Evolutionary conservation across 179 eudicot species (phyloP).

Genomic region (Patellifolia procumbens): DNA sequence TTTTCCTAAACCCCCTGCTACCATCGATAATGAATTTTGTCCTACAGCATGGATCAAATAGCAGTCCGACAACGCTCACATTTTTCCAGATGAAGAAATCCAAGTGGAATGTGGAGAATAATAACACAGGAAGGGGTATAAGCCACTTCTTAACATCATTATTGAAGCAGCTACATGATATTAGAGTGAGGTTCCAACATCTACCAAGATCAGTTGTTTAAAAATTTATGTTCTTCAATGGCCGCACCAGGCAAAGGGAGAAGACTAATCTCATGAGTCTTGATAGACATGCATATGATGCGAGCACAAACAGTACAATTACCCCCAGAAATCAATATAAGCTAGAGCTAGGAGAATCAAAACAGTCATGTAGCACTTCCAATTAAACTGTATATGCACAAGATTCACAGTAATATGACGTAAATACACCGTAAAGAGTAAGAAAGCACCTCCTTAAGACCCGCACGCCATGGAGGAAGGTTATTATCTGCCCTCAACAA

Average conservation of each 20-base stretch:
- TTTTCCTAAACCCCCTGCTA: background rate
- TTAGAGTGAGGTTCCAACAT: background rate
- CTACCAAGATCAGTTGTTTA: background rate
- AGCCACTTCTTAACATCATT: background rate
- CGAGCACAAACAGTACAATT: background rate
- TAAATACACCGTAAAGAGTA: slow-evolving; percentile 6
- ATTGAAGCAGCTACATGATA: background rate
- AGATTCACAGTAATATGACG: background rate
- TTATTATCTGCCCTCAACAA: slow-evolving; percentile 94
- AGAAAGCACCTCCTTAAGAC: slow-evolving; percentile 74
- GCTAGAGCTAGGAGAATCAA: background rate
- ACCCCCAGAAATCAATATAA: background rate
- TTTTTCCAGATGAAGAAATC: background rate
- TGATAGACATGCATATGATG: background rate
- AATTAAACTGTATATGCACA: background rate
- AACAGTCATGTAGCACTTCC: background rate
- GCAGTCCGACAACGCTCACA: background rate
- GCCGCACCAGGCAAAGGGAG: background rate
- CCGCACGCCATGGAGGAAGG: slow-evolving; percentile 99
- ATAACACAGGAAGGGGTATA: background rate
- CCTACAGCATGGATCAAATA: background rate
- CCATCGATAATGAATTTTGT: background rate
- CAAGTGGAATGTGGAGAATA: background rate
- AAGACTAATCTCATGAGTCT: background rate
- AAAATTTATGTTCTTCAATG: background rate